Conservation (phyloP, 495 filamentous ascomycete genomes). For the Xylaria sp. region DNA sequence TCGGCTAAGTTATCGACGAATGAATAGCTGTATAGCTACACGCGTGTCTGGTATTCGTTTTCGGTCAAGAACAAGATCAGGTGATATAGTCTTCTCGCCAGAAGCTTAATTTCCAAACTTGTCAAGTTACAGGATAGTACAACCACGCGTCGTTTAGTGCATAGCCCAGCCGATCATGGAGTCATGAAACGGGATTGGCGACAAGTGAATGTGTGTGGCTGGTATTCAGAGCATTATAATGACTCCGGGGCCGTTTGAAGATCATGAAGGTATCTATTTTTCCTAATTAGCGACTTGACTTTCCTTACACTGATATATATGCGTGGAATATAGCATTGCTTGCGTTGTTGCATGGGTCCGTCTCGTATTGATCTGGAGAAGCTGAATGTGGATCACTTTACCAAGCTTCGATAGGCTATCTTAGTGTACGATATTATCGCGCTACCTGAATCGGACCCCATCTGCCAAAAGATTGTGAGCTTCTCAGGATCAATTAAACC, state of each 20-base stretch:
- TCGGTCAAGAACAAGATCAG: neutral
- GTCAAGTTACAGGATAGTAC: neutral
- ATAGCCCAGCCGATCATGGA: conserved; percentile 1
- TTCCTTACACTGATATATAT: too few species aligned
- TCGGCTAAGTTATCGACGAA: neutral
- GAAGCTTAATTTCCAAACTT: neutral
- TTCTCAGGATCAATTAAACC: neutral
- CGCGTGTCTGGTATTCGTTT: neutral
- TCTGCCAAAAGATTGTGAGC: neutral
- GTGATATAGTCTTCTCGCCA: neutral
- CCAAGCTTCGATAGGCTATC: neutral
- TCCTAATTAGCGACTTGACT: neutral
- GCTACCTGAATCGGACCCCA: neutral
- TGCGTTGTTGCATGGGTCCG: neutral
- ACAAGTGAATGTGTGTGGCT: neutral
- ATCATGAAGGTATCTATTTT: neutral
- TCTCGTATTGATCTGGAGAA: conserved; percentile 1
- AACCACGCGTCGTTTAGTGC: neutral
- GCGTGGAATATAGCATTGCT: too few species aligned
- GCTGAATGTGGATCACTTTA: conserved; percentile 7
- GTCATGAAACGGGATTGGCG: conserved; percentile 2
- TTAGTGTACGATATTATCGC: neutral
- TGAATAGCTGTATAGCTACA: neutral
- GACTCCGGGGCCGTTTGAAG: neutral
- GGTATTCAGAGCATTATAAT: neutral